These are phyloP conservation scores for Calocybe gangraenosa DNA, from an alignment of 768 basidiomycete species.

Conservation along the genomic window DNA sequence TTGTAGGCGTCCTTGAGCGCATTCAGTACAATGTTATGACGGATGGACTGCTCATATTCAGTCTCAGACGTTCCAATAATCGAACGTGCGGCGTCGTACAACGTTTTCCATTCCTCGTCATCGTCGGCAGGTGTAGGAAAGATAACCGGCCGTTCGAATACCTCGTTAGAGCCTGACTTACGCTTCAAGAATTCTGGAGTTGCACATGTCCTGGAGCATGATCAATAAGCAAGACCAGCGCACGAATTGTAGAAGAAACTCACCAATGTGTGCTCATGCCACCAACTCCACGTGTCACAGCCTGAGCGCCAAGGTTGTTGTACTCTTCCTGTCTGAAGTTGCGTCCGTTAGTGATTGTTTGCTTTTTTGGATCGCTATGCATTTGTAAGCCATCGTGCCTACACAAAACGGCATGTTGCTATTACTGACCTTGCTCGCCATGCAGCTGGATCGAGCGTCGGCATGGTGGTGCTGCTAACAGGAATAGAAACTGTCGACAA, in stretches of 20 bases:
- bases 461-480: too few species aligned
- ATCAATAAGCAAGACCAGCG: too few species aligned
- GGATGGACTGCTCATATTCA: constrained; percentile 3
- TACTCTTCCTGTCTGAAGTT: constrained; percentile 2
- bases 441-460: too few species aligned
- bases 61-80: background rate
- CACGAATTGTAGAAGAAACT: background rate
- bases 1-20: background rate
- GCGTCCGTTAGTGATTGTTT: constrained; percentile 2
- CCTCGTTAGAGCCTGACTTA: too few species aligned
- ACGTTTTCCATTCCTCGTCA: background rate
- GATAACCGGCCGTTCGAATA: background rate
- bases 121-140: background rate
- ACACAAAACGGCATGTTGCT: too few species aligned
- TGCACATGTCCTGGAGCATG: background rate
- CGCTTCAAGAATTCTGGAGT: background rate
- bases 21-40: constrained; percentile 1
- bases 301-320: constrained; percentile 8
- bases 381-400: too few species aligned
- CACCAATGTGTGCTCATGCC: constrained; percentile 13
- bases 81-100: background rate
- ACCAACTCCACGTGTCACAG: constrained; percentile 9
- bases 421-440: too few species aligned
- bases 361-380: background rate
- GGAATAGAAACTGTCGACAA: background rate